Evolutionary conservation across 176 grass and related monocot species (phyloP), one percentile per base, ranked within the genome.

Genomic region (Melocanna baccifera): DNA sequence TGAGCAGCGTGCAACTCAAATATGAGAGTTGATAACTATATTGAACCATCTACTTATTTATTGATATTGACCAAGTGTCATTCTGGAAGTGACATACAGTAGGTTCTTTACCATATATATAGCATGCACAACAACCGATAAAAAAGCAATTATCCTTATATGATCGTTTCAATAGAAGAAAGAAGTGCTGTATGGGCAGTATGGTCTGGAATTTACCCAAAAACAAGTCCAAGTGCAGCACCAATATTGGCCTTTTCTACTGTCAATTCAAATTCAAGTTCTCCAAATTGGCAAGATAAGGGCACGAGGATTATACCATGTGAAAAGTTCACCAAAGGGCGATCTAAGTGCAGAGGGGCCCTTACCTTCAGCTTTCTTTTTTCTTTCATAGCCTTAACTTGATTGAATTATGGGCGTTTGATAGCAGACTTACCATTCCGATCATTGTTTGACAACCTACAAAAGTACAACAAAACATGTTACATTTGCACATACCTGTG

Each of bases 391-490:
- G 93, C 79, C 10, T 83, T 58, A 78, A 92, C 85, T 63, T 88
- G 75, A 79, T 78, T 79, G 77, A 83, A 86, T 50, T 53, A 86
- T 85, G 89, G 83, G 53, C 62, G 58, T 89, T 61, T 3, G 91
- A 93, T 9, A 95, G 75, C 61, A 69, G 40, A n/a, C 80, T 95
- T 98, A 65, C 91, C 96, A 50, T 72, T 90, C 76, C 93, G 79
- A 87, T 89, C 96, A 98, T 95, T 75, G 87, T 80, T 63, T 89
- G 80, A 91, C 87, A 84, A 95, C 93, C 93, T 98, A 89, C 22
- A 85, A 3, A 62, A 64, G 62, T 64, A 73, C 10, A 40, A 75
- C 25, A 62, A 50, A 62, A 5, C 6, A 58, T 71, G 66, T 72
- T 47, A 68, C n/a, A 75, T 88, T 91, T 88, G 46, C 23, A 39